Percentiles rank a stretch among this genome's conserved stretches.
phyloP scores from a whole-genome alignment of 441 rosid species.

The Geranium incanum region DNA sequence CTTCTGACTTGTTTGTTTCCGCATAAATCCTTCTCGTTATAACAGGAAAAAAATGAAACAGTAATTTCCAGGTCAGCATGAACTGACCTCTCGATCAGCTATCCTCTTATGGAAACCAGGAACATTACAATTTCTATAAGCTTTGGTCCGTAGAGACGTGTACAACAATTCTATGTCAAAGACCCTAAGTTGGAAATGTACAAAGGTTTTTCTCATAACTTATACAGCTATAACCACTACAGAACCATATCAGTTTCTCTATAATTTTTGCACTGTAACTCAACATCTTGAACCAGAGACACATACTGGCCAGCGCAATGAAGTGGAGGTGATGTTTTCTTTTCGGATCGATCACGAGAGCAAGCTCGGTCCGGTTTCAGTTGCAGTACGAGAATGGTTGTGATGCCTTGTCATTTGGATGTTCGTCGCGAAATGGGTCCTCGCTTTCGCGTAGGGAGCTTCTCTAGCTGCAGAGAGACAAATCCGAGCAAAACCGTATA shows the following conservation, averaged over 20 bases:
- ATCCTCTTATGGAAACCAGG: not conserved
- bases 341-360: constrained; percentile 13
- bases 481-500: constrained; percentile 7
- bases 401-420: constrained; percentile 17
- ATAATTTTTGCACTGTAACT: not conserved
- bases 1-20: no score
- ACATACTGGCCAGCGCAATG: not conserved
- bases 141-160: not conserved
- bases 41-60: not conserved
- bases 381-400: constrained; percentile 15
- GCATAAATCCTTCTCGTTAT: no score
- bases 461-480: constrained; percentile 57
- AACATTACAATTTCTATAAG: not conserved
- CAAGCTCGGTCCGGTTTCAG: constrained; percentile 22
- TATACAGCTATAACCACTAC: not conserved
- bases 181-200: not conserved
- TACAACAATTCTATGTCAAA: constrained; percentile 1
- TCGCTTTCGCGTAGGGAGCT: constrained; percentile 60
- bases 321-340: not conserved
- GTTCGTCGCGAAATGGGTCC: constrained; percentile 16
- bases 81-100: not conserved
- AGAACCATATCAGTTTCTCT: not conserved
- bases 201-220: not conserved
- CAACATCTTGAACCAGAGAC: not conserved
- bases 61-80: not conserved